Percentiles rank a stretch among this genome's conserved stretches.
These are phyloP conservation scores for Aspergillus felis DNA, from an alignment of 2,329 filamentous ascomycete species.

Conservation along the genomic window DNA sequence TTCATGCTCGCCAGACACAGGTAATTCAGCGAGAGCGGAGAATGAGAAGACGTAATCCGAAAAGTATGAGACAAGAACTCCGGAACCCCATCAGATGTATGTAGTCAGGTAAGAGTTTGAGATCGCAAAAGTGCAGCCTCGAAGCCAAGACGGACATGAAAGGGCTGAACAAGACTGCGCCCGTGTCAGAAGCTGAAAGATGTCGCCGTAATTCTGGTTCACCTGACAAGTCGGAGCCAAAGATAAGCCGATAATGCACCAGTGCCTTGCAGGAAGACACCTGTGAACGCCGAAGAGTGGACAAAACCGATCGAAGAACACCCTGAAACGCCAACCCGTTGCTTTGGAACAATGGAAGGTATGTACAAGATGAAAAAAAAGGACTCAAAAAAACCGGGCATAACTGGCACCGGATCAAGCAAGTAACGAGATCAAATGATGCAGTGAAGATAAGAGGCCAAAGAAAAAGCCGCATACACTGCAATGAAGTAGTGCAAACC, in stretches of 20 bases:
- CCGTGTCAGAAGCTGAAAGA: not conserved
- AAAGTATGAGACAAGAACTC: not conserved
- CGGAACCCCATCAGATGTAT: not conserved
- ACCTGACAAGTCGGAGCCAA: not conserved
- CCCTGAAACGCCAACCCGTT: constrained; percentile 2
- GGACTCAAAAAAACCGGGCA: not conserved
- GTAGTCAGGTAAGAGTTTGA: not conserved
- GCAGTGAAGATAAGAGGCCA: not conserved
- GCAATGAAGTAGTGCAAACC: not conserved
- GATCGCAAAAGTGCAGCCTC: not conserved
- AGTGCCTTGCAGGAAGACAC: not conserved
- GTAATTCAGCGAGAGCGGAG: not conserved
- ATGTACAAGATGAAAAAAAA: constrained; percentile 4
- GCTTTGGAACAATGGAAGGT: constrained; percentile 2
- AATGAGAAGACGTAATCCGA: not conserved
- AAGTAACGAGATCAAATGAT: not conserved
- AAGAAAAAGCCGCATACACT: not conserved
- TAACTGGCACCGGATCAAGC: not conserved
- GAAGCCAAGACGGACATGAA: not conserved
- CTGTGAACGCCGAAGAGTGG: constrained; percentile 2
- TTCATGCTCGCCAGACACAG: not conserved
- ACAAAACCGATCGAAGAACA: not conserved
- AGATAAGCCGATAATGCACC: not conserved
- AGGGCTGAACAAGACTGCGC: not conserved
- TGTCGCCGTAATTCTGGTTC: not conserved